Evolutionary conservation across 495 filamentous ascomycete species (phyloP).

Genomic region (Bacidia rubella): DNA sequence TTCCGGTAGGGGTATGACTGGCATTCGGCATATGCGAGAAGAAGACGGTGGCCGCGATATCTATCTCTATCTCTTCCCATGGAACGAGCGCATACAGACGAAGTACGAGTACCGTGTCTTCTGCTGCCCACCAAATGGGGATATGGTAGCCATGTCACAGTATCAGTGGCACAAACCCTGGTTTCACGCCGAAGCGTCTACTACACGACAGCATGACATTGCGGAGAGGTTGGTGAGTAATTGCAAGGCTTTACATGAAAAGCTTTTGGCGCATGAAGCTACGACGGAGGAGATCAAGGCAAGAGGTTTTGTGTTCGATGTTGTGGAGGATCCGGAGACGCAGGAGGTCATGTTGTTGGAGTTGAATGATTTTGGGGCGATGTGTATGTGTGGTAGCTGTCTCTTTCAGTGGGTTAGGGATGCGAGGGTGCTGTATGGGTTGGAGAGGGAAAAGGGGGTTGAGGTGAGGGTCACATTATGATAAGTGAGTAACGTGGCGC

Average conservation of each 20-base stretch:
- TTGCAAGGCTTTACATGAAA: neutral
- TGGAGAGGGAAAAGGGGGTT: conserved; percentile 4
- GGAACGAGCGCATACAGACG: conserved; percentile 18
- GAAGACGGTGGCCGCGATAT: conserved; percentile 8
- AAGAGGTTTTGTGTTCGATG: conserved; percentile 10
- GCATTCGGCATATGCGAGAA: conserved; percentile 4
- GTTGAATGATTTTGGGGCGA: conserved; percentile 15
- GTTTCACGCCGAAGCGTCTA: conserved; percentile 12
- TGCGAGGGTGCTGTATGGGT: conserved; percentile 13
- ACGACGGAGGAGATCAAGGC: conserved; percentile 8
- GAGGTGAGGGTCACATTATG: conserved; percentile 8
- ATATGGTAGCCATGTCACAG: conserved; percentile 24
- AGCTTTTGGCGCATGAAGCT: conserved; percentile 5
- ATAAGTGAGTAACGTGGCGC: too few species aligned
- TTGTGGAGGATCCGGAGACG: conserved; percentile 2
- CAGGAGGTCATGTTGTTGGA: conserved; percentile 13
- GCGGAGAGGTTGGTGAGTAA: conserved; percentile 10
- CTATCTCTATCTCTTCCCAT: conserved; percentile 21
- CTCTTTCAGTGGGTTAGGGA: conserved; percentile 11
- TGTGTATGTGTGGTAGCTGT: conserved; percentile 14
- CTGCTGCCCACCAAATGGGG: conserved; percentile 15
- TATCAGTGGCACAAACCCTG: conserved; percentile 24
- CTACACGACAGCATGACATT: conserved; percentile 2
- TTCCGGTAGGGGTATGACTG: conserved; percentile 15
- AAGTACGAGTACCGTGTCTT: conserved; percentile 24